phyloP scores from a whole-genome alignment of 1,284 basidiomycete genomes.

The Baeospora myosura region DNA sequence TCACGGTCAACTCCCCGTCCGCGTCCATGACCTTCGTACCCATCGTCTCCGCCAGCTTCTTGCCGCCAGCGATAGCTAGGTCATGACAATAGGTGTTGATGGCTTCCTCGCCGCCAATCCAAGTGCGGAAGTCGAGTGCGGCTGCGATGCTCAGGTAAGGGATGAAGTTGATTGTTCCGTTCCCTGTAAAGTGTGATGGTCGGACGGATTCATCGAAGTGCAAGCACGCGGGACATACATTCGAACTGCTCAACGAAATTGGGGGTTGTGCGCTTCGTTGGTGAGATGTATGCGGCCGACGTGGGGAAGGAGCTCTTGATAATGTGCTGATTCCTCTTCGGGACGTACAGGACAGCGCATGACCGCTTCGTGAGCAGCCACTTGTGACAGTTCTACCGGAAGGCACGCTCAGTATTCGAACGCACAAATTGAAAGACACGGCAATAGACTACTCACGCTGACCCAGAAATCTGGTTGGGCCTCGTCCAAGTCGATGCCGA shows the following conservation, averaged over 20 bases:
- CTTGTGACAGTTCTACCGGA: slow-evolving; percentile 69
- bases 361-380: slow-evolving; percentile 75
- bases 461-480: slow-evolving; percentile 75
- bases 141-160: slow-evolving; percentile 47
- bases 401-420: neutral
- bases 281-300: slow-evolving; percentile 48
- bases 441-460: slow-evolving; percentile 40
- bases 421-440: neutral
- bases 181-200: slow-evolving; percentile 40
- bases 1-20: slow-evolving; percentile 55
- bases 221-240: slow-evolving; percentile 31
- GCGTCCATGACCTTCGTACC: slow-evolving; percentile 60
- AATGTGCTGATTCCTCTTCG: slow-evolving; percentile 74
- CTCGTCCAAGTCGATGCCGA: slow-evolving; percentile 51
- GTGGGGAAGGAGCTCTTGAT: slow-evolving; percentile 76
- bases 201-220: slow-evolving; percentile 12
- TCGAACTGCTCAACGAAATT: slow-evolving; percentile 55
- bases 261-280: slow-evolving; percentile 26
- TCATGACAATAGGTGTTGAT: slow-evolving; percentile 73
- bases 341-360: slow-evolving; percentile 72
- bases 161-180: slow-evolving; percentile 57
- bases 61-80: slow-evolving; percentile 70
- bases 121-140: slow-evolving; percentile 72
- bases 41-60: slow-evolving; percentile 54
- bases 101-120: slow-evolving; percentile 76